phyloP scores from a whole-genome alignment of 106 monocot species.

The Apostasia ramifera region DNA sequence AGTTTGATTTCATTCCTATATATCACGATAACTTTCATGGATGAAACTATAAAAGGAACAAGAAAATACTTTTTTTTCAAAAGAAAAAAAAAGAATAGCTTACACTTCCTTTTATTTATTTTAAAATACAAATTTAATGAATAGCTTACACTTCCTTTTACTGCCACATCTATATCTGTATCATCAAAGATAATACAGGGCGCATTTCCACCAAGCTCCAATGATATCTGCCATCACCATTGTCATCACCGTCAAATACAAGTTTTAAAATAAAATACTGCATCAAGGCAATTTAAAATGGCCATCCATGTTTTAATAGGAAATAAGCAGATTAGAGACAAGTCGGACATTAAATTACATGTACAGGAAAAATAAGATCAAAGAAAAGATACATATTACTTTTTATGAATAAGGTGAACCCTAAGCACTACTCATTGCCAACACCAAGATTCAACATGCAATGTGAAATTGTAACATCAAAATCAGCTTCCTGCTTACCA shows the following conservation, averaged over 20 bases:
- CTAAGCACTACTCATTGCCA: no score
- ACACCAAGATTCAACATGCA: no score
- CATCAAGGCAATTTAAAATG: background rate
- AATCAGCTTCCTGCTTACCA: no score
- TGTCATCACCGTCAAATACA: background rate
- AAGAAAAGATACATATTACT: no score
- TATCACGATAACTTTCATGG: no score
- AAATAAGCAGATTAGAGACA: background rate
- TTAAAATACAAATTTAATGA: background rate
- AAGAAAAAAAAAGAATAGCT: background rate
- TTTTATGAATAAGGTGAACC: no score
- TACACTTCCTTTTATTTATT: background rate
- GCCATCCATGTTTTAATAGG: background rate
- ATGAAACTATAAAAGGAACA: background rate
- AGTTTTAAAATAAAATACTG: background rate
- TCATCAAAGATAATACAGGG: constrained; percentile 97
- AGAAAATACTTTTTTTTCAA: background rate
- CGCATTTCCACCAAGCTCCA: constrained; percentile 99
- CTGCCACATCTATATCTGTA: constrained; percentile 83
- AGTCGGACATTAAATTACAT: background rate
- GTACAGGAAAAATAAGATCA: no score
- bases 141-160: constrained; percentile 80
- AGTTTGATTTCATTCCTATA: no score
- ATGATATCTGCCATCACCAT: constrained; percentile 40
- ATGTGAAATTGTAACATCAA: no score